phyloP scores from a whole-genome alignment of 208 protist genomes.

The Leishmania lainsoni region DNA sequence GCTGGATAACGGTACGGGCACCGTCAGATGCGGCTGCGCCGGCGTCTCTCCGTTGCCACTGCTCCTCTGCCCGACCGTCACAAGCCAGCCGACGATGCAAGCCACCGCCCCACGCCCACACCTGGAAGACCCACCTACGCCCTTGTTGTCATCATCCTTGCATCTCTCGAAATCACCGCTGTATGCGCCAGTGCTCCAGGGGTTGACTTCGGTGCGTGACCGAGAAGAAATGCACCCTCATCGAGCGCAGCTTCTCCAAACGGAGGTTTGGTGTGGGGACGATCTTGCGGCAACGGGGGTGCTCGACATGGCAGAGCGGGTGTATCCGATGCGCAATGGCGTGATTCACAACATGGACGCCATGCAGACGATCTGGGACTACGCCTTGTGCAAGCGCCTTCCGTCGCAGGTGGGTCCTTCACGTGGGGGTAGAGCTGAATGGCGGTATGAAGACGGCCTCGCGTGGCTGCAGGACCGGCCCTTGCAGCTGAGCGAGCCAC shows the following conservation, averaged over 20 bases:
- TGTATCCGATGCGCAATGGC: conserved; percentile 97
- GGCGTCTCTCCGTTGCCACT: conserved; percentile 95
- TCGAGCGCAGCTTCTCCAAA: conserved; percentile 3
- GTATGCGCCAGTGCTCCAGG: neutral
- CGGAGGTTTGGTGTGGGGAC: conserved; percentile 15
- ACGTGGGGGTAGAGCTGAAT: neutral
- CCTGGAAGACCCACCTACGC: neutral
- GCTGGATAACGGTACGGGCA: conserved; percentile 80
- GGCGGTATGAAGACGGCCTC: conserved; percentile 8
- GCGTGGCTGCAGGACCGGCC: conserved; percentile 14
- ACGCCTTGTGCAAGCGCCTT: conserved; percentile 79
- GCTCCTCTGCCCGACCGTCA: conserved; percentile 96
- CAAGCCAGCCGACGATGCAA: conserved; percentile 93
- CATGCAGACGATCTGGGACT: conserved; percentile 97
- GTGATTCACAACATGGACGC: conserved; percentile 97
- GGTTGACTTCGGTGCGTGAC: neutral
- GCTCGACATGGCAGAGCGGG: conserved; percentile 36
- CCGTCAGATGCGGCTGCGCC: conserved; percentile 98
- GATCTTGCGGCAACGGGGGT: conserved; percentile 4
- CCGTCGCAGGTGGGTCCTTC: neutral
- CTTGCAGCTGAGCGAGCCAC: conserved; percentile 96
- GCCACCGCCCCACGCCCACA: neutral
- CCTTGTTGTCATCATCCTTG: neutral
- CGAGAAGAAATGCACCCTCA: neutral
- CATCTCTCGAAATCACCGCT: neutral